Percentiles rank a stretch among this genome's conserved stretches.
These are phyloP conservation scores for Camellia granthamiana DNA, from an alignment of 148 eudicot species.

Conservation along the genomic window DNA sequence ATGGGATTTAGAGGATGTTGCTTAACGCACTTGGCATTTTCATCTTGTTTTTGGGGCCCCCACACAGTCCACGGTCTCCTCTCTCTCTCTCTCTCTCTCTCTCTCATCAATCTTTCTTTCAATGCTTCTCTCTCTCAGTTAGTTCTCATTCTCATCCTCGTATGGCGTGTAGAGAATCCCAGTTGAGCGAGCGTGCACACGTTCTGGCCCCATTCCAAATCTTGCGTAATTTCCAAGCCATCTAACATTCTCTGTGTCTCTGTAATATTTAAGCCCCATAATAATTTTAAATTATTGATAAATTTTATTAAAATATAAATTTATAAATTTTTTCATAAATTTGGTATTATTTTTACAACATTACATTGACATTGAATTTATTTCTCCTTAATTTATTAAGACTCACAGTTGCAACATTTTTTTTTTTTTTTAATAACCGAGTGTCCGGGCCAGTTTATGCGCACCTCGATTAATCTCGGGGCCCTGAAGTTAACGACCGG, in stretches of 20 bases:
- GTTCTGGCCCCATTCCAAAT: neutral
- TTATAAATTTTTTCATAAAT: too few relatives aligned
- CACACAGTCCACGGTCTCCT: neutral
- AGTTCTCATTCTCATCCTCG: neutral
- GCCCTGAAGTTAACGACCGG: too few relatives aligned
- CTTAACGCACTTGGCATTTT: constrained; percentile 44
- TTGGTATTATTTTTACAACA: too few relatives aligned
- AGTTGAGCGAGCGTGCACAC: neutral
- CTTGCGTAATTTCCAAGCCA: constrained; percentile 24
- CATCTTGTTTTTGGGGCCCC: neutral
- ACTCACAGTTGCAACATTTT: too few relatives aligned
- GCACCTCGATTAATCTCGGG: too few relatives aligned
- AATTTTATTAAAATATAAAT: neutral
- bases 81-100: neutral
- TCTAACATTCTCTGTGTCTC: constrained; percentile 24
- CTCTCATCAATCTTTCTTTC: neutral
- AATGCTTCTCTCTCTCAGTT: too few relatives aligned
- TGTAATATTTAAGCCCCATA: neutral
- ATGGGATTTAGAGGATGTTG: constrained; percentile 33
- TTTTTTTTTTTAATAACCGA: too few relatives aligned
- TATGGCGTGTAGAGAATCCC: constrained; percentile 4
- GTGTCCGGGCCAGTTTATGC: too few relatives aligned
- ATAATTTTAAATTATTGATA: too few relatives aligned
- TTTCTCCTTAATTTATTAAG: too few relatives aligned
- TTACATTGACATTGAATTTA: too few relatives aligned